Evolutionary conservation across 2,329 filamentous ascomycete species (phyloP).

Genomic region (Calonectria crousiana): DNA sequence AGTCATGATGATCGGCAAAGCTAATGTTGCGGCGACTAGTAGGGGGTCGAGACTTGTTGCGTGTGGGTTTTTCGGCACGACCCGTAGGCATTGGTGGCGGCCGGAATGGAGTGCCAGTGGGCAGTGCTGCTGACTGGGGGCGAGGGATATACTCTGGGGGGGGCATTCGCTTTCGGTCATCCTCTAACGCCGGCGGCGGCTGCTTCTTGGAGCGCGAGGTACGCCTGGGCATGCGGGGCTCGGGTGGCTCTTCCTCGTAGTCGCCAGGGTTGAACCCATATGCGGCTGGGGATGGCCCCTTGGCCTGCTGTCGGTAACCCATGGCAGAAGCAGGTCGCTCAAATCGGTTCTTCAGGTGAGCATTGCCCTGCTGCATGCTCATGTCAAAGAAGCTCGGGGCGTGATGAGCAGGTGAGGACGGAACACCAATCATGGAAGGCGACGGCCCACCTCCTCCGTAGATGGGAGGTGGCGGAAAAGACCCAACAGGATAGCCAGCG

Average conservation of each 20-base stretch:
- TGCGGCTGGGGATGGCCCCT: constrained; percentile 35
- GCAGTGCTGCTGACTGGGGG: constrained; percentile 51
- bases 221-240: constrained; percentile 53
- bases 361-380: constrained; percentile 42
- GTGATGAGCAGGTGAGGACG: constrained; percentile 45
- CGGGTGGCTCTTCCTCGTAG: constrained; percentile 56
- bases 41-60: constrained; percentile 48
- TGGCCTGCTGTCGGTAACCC: constrained; percentile 49
- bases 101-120: constrained; percentile 45
- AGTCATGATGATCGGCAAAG: constrained; percentile 47
- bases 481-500: constrained; percentile 40
- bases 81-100: constrained; percentile 41
- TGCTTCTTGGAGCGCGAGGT: constrained; percentile 57
- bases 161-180: constrained; percentile 63
- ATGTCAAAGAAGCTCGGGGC: constrained; percentile 49
- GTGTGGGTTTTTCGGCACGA: constrained; percentile 38
- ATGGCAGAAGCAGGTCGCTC: constrained; percentile 56
- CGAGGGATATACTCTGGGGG: constrained; percentile 56
- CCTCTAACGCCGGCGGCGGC: constrained; percentile 48
- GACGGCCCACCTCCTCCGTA: constrained; percentile 42
- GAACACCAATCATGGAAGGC: constrained; percentile 41
- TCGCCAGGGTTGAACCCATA: constrained; percentile 54
- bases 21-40: constrained; percentile 47
- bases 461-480: constrained; percentile 48
- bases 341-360: constrained; percentile 50